Conservation (phyloP, 148 eudicot species). For the Chenopodium album region DNA sequence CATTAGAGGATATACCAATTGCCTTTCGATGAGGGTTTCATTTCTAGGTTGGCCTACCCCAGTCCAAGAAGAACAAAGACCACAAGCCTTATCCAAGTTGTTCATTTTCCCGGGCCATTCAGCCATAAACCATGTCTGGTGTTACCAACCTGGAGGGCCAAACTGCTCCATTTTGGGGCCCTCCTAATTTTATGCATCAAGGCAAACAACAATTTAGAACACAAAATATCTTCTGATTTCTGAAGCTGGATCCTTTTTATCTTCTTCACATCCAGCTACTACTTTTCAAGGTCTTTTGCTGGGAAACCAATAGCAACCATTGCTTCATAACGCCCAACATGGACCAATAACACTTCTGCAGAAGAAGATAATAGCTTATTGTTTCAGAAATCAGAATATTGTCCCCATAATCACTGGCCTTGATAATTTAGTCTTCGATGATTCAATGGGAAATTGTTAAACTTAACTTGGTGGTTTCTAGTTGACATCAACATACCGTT, state of each 20-base stretch:
- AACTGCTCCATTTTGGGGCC: neutral
- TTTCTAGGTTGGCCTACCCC: neutral
- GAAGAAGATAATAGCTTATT: neutral
- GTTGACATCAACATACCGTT: neutral
- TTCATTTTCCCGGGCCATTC: constrained; percentile 4
- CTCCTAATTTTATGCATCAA: neutral
- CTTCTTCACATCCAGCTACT: neutral
- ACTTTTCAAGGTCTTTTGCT: neutral
- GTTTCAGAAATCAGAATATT: neutral
- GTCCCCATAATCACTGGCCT: neutral
- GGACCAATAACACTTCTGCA: neutral
- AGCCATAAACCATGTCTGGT: neutral
- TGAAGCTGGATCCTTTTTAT: neutral
- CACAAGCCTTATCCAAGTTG: neutral
- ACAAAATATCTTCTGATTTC: neutral
- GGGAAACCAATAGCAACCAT: neutral
- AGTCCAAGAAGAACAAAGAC: neutral
- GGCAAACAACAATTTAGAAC: neutral
- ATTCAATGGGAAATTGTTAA: neutral
- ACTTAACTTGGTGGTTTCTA: neutral
- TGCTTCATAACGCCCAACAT: neutral
- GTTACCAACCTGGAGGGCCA: neutral
- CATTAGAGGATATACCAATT: neutral
- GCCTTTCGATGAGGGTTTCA: neutral
- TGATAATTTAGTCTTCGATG: neutral